These are phyloP conservation scores for Aspergillus biplanus DNA, from an alignment of 495 filamentous ascomycete species.

Conservation along the genomic window DNA sequence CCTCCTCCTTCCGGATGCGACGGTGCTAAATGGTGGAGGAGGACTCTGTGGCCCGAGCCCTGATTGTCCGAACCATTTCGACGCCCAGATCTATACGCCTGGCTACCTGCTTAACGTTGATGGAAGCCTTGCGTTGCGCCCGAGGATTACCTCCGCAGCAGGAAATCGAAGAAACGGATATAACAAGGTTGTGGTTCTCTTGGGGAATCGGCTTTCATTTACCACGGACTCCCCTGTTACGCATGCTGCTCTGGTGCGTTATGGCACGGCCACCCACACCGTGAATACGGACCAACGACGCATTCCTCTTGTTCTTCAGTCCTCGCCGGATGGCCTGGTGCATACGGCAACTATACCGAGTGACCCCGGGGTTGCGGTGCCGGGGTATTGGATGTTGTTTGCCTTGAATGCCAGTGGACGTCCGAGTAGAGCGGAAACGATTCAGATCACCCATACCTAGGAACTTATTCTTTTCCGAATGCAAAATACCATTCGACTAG, in stretches of 20 bases:
- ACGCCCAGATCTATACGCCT: slow-evolving; percentile 60
- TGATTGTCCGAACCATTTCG: slow-evolving; percentile 52
- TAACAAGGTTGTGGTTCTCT: background rate
- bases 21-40: slow-evolving; percentile 57
- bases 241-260: slow-evolving; percentile 44
- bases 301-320: slow-evolving; percentile 40
- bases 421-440: slow-evolving; percentile 2
- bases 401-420: slow-evolving; percentile 7
- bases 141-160: slow-evolving; percentile 28
- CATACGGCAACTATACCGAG: slow-evolving; percentile 50
- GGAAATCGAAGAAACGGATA: slow-evolving; percentile 21
- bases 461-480: no score
- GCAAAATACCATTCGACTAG: no score
- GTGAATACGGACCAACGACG: slow-evolving; percentile 64
- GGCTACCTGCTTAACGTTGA: slow-evolving; percentile 54
- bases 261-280: slow-evolving; percentile 56
- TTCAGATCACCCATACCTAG: background rate
- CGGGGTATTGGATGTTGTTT: slow-evolving; percentile 18
- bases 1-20: slow-evolving; percentile 59
- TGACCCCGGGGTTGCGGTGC: slow-evolving; percentile 47
- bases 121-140: slow-evolving; percentile 45
- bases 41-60: slow-evolving; percentile 57
- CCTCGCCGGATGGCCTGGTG: slow-evolving; percentile 3
- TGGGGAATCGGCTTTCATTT: slow-evolving; percentile 35
- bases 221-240: slow-evolving; percentile 6